Percentiles rank a stretch among this genome's conserved stretches.
Conservation (phyloP, 331 rosid genomes). For the Stylosanthes scabra region DNA sequence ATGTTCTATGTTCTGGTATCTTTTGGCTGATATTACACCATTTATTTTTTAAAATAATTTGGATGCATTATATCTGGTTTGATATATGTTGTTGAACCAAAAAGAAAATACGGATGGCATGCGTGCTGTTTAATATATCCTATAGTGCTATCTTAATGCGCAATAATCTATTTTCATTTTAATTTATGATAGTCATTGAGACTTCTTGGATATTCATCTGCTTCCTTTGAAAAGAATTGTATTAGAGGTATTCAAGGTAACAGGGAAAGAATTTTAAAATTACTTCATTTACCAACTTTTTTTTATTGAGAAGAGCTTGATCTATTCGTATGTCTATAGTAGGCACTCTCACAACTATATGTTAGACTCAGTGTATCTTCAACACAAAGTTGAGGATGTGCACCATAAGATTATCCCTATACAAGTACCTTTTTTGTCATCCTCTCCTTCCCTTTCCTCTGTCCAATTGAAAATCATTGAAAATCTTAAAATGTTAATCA, state of each 20-base stretch:
- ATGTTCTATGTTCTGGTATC: constrained; percentile 43
- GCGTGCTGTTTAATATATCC: not conserved
- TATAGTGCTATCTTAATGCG: not conserved
- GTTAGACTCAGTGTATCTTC: constrained; percentile 1
- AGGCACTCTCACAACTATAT: constrained; percentile 19
- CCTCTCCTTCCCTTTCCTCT: constrained; percentile 14
- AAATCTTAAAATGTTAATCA: constrained; percentile 24
- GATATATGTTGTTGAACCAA: constrained; percentile 16
- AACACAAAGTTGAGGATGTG: constrained; percentile 13
- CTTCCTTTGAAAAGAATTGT: constrained; percentile 96
- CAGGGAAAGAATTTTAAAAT: constrained; percentile 80
- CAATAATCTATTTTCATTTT: constrained; percentile 14
- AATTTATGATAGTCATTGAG: constrained; percentile 73
- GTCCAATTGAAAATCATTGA: constrained; percentile 8
- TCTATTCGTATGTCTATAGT: not conserved
- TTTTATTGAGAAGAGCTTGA: no score
- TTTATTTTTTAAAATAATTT: not conserved
- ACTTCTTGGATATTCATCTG: constrained; percentile 93
- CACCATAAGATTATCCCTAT: constrained; percentile 1
- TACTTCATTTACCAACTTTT: constrained; percentile 49
- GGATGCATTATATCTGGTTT: constrained; percentile 3
- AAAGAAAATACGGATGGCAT: not conserved
- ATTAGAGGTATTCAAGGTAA: constrained; percentile 83
- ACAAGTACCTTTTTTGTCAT: constrained; percentile 20
- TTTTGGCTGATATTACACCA: constrained; percentile 15